phyloP scores from a whole-genome alignment of 805 yeast species.

The Blastobotrys attinorum region DNA sequence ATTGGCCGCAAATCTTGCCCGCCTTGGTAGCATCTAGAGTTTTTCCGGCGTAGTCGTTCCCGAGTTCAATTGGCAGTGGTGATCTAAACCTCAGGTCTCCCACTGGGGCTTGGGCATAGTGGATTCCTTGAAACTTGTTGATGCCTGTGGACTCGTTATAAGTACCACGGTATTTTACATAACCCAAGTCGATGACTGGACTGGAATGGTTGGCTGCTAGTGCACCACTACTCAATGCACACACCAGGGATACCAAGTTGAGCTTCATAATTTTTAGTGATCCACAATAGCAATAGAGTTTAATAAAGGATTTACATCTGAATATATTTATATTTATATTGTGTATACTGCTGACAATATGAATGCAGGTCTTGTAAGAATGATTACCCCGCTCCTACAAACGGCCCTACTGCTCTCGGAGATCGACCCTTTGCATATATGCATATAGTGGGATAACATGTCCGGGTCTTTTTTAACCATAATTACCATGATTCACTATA shows the following conservation, averaged over 20 bases:
- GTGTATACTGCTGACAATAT: too few species aligned
- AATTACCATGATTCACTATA: too few species aligned
- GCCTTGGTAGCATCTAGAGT: conserved; percentile 5
- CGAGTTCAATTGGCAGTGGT: conserved; percentile 6
- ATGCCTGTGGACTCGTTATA: conserved; percentile 3
- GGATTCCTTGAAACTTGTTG: conserved; percentile 5
- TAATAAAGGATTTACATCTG: too few species aligned
- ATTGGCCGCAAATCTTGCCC: conserved; percentile 5
- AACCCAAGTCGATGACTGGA: conserved; percentile 8
- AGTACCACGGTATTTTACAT: conserved; percentile 7
- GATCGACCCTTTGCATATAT: too few species aligned
- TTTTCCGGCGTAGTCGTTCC: neutral
- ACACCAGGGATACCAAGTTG: neutral
- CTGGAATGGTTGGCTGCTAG: neutral
- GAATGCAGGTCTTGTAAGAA: too few species aligned
- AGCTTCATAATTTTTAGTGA: neutral
- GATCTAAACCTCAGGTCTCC: conserved; percentile 10
- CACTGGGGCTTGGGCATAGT: conserved; percentile 10
- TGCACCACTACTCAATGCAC: neutral
- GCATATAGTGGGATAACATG: too few species aligned
- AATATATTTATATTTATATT: too few species aligned
- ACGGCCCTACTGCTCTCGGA: too few species aligned
- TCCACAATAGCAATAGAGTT: too few species aligned
- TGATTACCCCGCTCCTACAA: too few species aligned
- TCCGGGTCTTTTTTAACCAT: too few species aligned